phyloP scores from a whole-genome alignment of 495 filamentous ascomycete genomes.

The Penicillium roqueforti region DNA sequence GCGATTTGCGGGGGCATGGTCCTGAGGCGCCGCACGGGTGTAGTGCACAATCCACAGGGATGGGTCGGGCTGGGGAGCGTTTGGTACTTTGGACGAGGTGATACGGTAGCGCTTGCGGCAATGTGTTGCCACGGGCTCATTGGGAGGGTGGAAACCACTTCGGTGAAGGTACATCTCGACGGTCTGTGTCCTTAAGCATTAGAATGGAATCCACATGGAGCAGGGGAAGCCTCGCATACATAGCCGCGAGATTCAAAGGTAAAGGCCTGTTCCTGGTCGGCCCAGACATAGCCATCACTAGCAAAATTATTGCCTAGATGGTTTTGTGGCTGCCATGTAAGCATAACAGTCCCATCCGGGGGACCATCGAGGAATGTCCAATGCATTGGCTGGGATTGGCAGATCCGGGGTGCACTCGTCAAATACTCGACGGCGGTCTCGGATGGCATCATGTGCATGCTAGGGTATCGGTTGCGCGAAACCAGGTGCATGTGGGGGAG shows the following conservation, averaged over 20 bases:
- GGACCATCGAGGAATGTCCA: slow-evolving; percentile 90
- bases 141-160: slow-evolving; percentile 65
- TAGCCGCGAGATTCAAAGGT: slow-evolving; percentile 70
- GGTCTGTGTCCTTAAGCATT: slow-evolving; percentile 33
- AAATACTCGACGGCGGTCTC: slow-evolving; percentile 73
- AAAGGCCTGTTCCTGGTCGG: slow-evolving; percentile 67
- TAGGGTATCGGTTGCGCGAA: slow-evolving; percentile 69
- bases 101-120: slow-evolving; percentile 80
- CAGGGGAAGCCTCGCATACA: slow-evolving; percentile 46
- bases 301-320: slow-evolving; percentile 66
- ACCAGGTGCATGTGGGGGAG: slow-evolving; percentile 84
- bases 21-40: slow-evolving; percentile 61
- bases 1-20: slow-evolving; percentile 62
- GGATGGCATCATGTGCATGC: slow-evolving; percentile 59
- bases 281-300: slow-evolving; percentile 91
- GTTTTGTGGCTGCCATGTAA: slow-evolving; percentile 79
- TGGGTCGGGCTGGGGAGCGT: slow-evolving; percentile 65
- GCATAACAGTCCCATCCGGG: slow-evolving; percentile 69
- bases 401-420: slow-evolving; percentile 70
- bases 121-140: slow-evolving; percentile 68
- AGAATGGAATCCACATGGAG: neutral
- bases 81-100: slow-evolving; percentile 55
- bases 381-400: slow-evolving; percentile 70
- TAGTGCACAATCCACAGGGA: slow-evolving; percentile 96
- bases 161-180: slow-evolving; percentile 83